phyloP scores from a whole-genome alignment of 192 early-diverging fungal genomes.

The Podila horticola region DNA sequence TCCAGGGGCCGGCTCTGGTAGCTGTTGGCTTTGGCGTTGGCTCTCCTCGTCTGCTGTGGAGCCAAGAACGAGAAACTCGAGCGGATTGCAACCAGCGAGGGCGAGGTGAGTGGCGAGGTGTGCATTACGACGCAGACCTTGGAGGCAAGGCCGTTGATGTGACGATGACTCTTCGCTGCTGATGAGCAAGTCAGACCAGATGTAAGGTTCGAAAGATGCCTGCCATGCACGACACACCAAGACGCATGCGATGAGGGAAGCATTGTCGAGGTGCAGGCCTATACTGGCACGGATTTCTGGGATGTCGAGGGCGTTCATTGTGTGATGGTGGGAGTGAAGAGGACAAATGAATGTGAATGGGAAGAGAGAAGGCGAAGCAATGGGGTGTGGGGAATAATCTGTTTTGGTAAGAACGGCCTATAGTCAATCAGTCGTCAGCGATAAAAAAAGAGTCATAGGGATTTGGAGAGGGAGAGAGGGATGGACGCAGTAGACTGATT shows the following conservation, averaged over 20 bases:
- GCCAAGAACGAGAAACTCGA: neutral
- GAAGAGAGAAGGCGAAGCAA: too few species aligned
- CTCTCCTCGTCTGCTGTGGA: neutral
- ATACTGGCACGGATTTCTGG: neutral
- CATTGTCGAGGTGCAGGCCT: neutral
- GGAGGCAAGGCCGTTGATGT: neutral
- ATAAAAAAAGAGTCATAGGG: too few species aligned
- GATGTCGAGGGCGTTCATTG: slow-evolving; percentile 3
- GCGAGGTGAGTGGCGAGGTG: neutral
- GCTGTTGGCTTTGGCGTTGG: neutral
- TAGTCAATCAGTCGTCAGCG: too few species aligned
- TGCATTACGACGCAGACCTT: neutral
- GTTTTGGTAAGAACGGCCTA: too few species aligned
- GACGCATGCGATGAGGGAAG: neutral
- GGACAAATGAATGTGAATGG: too few species aligned
- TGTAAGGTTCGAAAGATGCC: neutral
- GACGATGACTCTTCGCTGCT: neutral
- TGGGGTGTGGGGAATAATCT: too few species aligned
- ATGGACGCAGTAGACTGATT: too few species aligned
- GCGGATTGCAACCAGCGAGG: neutral
- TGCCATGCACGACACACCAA: neutral
- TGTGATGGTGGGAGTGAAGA: neutral
- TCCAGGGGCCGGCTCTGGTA: neutral
- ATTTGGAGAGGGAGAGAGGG: too few species aligned
- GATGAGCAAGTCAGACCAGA: slow-evolving; percentile 1